These are phyloP conservation scores for Pistacia atlantica DNA, from an alignment of 345 rosid genomes.

Conservation along the genomic window DNA sequence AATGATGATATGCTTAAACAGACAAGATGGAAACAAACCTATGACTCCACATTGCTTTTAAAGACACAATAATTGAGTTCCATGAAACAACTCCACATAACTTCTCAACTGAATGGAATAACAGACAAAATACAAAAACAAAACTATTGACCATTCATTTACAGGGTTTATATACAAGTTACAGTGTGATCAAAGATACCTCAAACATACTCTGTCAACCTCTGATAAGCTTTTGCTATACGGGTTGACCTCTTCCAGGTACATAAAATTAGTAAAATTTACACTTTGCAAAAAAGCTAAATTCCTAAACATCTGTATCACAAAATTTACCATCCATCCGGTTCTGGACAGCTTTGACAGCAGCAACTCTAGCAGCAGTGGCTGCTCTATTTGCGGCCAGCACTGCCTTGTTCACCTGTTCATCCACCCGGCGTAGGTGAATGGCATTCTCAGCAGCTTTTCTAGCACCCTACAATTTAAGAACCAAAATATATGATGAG, in stretches of 20 bases:
- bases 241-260: conserved; percentile 39
- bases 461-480: conserved; percentile 63
- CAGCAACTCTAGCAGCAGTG: conserved; percentile 95
- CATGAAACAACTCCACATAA: conserved; percentile 27
- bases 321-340: conserved; percentile 91
- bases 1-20: background rate
- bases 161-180: conserved; percentile 52
- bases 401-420: conserved; percentile 70
- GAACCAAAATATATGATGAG: background rate
- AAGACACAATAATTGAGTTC: conserved; percentile 20
- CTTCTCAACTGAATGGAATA: background rate
- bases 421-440: conserved; percentile 62
- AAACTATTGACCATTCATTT: conserved; percentile 32
- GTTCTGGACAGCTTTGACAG: conserved; percentile 92
- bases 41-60: conserved; percentile 18
- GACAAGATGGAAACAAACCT: conserved; percentile 23
- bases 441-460: conserved; percentile 74
- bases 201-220: conserved; percentile 43
- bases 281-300: conserved; percentile 32
- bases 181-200: conserved; percentile 32
- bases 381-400: conserved; percentile 83
- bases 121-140: background rate
- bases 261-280: conserved; percentile 35
- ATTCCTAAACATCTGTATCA: conserved; percentile 41
- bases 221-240: conserved; percentile 46